Evolutionary conservation across 306 rosid species (phyloP), one percentile per base, ranked within the genome.

Genomic region (Leucaena leucocephala): DNA sequence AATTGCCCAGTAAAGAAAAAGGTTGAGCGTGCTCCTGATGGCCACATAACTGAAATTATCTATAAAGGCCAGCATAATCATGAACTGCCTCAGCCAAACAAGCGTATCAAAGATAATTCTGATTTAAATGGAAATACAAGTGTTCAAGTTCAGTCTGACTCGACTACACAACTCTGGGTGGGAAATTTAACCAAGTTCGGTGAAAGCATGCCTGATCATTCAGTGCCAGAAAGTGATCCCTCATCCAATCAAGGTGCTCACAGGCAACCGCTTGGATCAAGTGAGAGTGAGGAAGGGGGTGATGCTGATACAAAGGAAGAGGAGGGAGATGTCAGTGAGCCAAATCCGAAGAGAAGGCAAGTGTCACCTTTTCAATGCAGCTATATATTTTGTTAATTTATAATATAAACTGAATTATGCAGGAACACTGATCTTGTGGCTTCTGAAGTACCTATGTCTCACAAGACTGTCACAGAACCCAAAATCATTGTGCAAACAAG

Each of bases 51-150:
- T 54, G 99, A 96, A 86, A 96, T 96, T 75, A 96, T 96, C 82
- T 92, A 91, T 87, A 96, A 96, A 81, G 98, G 97, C 49, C 94
- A 93, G 85, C 99, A 96, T 82, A 96, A 86, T 85, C 99, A 96
- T 78, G 99, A 91, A 67, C 84, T 72, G 82, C 94, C 99, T 75
- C 97, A 82, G 83, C 77, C 92, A 52, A 90, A 80, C 84, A 93
- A 77, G 89, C 98, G 98, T 33, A 45, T 76, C 54, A 93, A 87
- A 89, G 99, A 96, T 78, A 83, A 84, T 71, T 76, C 82, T 71
- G 97, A 89, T 66, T 71, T 63, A 9, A 91, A 84, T 84, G 98
- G 90, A 64, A 86, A 79, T 78, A 39, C 82, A 65, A 86, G 55
- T 58, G 39, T 84, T 84, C 92, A 76, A 78, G 74, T 77, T 64